phyloP scores from a whole-genome alignment of 176 grass and related monocot species.

The Triticum timopheevii region DNA sequence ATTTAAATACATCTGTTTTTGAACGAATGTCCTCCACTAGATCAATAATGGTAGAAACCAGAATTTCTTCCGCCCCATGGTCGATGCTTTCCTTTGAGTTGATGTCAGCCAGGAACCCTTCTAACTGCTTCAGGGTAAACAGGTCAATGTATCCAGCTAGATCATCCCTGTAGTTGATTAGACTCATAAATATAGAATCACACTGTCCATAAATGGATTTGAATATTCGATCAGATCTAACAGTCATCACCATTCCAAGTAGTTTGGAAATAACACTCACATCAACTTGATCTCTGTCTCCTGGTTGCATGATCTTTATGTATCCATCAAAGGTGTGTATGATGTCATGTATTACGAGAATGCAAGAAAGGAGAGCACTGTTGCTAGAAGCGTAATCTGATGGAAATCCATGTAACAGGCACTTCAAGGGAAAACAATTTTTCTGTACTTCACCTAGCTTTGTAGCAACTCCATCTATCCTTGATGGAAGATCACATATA shows the following conservation, averaged over 20 bases:
- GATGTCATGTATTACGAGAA: conserved; percentile 74
- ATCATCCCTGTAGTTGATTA: conserved; percentile 61
- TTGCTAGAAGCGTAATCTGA: conserved; percentile 55
- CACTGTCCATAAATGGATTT: conserved; percentile 59
- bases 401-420: conserved; percentile 89
- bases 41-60: conserved; percentile 66
- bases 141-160: conserved; percentile 64
- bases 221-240: conserved; percentile 75
- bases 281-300: conserved; percentile 41
- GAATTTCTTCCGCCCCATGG: conserved; percentile 54
- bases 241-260: conserved; percentile 59
- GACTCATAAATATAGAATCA: conserved; percentile 57
- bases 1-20: conserved; percentile 64
- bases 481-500: conserved; percentile 59
- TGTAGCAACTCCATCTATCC: conserved; percentile 56
- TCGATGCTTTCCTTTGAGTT: conserved; percentile 49
- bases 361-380: conserved; percentile 81
- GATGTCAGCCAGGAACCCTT: conserved; percentile 61
- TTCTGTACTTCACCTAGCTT: conserved; percentile 46
- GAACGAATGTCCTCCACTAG: conserved; percentile 56
- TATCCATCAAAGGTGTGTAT: conserved; percentile 61
- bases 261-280: conserved; percentile 52
- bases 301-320: conserved; percentile 49
- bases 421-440: conserved; percentile 45
- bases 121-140: conserved; percentile 83